phyloP scores from a whole-genome alignment of 805 yeast genomes.

The Pichia pseudocactophila region DNA sequence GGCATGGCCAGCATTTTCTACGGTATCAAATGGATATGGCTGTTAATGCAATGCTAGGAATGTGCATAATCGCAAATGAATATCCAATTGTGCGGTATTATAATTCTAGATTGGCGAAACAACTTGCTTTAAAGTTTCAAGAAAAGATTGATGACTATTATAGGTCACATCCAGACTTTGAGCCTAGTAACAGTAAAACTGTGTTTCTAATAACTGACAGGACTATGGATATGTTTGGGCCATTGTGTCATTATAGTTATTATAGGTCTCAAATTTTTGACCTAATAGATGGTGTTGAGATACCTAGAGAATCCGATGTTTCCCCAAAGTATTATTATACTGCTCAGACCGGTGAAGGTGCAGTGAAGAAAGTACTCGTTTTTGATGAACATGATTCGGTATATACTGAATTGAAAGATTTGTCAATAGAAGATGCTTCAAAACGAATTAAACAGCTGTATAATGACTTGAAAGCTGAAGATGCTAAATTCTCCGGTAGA shows the following conservation, averaged over 20 bases:
- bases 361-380: conserved; percentile 17
- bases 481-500: conserved; percentile 14
- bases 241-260: conserved; percentile 79
- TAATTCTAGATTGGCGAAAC: conserved; percentile 41
- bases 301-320: conserved; percentile 20
- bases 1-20: conserved; percentile 52
- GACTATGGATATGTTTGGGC: conserved; percentile 73
- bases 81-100: conserved; percentile 79
- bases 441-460: conserved; percentile 14
- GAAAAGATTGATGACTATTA: conserved; percentile 65
- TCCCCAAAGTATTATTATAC: conserved; percentile 20
- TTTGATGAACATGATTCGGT: conserved; percentile 23
- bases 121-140: conserved; percentile 66
- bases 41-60: conserved; percentile 56
- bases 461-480: conserved; percentile 19
- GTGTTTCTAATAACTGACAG: conserved; percentile 74
- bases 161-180: conserved; percentile 56
- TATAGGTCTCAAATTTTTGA: conserved; percentile 93
- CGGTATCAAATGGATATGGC: conserved; percentile 47
- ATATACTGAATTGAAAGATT: conserved; percentile 20
- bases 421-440: conserved; percentile 21
- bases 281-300: conserved; percentile 28
- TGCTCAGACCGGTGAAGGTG: conserved; percentile 22
- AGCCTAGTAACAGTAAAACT: conserved; percentile 41
- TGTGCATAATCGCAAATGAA: conserved; percentile 77